Evolutionary conservation across 2,329 filamentous ascomycete genomes (phyloP).

Genomic region (Aureobasidium sp.): DNA sequence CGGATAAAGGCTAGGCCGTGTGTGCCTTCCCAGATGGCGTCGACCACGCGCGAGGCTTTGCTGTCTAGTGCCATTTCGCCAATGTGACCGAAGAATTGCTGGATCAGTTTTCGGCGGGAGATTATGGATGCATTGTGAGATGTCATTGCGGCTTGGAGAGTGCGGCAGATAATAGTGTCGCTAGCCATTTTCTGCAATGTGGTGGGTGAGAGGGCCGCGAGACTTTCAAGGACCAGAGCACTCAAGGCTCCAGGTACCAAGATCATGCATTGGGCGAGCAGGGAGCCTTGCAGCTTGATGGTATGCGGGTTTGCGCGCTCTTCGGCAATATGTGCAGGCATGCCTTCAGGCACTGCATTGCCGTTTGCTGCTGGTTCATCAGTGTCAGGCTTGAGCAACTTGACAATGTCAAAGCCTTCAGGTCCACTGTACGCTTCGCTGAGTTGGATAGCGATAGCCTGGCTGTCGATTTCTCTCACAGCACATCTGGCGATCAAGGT

Average conservation of each 20-base stretch:
- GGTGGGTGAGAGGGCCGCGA: constrained; percentile 42
- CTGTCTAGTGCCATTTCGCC: constrained; percentile 52
- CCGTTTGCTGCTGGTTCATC: constrained; percentile 11
- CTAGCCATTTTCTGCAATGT: constrained; percentile 55
- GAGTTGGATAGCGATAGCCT: constrained; percentile 48
- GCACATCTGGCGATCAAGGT: constrained; percentile 75
- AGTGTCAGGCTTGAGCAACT: constrained; percentile 51
- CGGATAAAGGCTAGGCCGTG: constrained; percentile 57
- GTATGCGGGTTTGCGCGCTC: constrained; percentile 10
- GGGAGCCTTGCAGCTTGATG: constrained; percentile 59
- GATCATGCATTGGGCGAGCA: constrained; percentile 75
- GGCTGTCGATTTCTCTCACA: constrained; percentile 53
- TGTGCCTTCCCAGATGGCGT: constrained; percentile 57
- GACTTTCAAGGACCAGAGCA: constrained; percentile 59
- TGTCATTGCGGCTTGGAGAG: constrained; percentile 55
- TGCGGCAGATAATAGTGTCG: constrained; percentile 49
- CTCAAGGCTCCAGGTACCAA: constrained; percentile 60
- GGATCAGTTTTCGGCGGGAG: constrained; percentile 55
- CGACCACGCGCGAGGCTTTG: constrained; percentile 58
- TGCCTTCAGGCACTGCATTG: constrained; percentile 10
- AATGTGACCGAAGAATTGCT: constrained; percentile 54
- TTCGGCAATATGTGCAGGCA: constrained; percentile 14
- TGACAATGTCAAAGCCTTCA: constrained; percentile 48
- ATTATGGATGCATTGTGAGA: constrained; percentile 46
- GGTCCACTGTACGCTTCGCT: constrained; percentile 46